Base-by-base conservation (phyloP, 2,329 filamentous ascomycete species). In the Sporothrix euskadiensis region DNA sequence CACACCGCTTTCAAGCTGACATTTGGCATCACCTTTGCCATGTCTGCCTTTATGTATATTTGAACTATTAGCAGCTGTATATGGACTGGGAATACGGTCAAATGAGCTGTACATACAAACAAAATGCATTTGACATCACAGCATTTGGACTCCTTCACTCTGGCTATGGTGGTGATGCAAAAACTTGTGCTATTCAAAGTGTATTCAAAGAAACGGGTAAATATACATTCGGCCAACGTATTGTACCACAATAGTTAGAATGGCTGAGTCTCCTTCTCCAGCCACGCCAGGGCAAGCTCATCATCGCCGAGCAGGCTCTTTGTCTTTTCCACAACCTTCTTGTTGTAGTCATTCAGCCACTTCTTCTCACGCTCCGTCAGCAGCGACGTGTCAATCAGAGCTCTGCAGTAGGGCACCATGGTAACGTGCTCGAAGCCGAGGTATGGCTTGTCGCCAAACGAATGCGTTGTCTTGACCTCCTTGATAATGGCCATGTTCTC, bases 401-500 rank as follows among this genome's bases (percentile, higher is more conserved):
- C 98, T 75, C 90, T 89, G 83, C 95, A 98, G 83, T 97, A 94
- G 0, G 96, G 96, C 22, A 95, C 94, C 94, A 99, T 94, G 0
- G 96, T 99, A 76, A 98, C 94, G 81, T 97, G 93, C 84, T 99
- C 95, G 78, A 99, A 99, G 3, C 94, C 94, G 49, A 98, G 85
- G 83, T 93, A 99, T 1, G 94, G 92, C 84, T 97, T 97, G 78
- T 97, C 95, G 26, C 94, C 95, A 80, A 98, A 98, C 49, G 90
- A 89, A 82, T 97, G 88, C 75, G 91, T 90, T 4, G 95, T 97
- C 82, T 94, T 86, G n/a, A 92, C 91, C 80, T 98, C 94, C 77
- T 89, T 91, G 41, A 97, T 94, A 86, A 98, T 91, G 76, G 97
- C 89, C 78, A 99, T 90, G 81, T 99, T 99, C 83, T 99, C 96